Evolutionary conservation across 2,329 filamentous ascomycete species (phyloP), one percentile per base, ranked within the genome.

Genomic region (Exophiala bonariae): DNA sequence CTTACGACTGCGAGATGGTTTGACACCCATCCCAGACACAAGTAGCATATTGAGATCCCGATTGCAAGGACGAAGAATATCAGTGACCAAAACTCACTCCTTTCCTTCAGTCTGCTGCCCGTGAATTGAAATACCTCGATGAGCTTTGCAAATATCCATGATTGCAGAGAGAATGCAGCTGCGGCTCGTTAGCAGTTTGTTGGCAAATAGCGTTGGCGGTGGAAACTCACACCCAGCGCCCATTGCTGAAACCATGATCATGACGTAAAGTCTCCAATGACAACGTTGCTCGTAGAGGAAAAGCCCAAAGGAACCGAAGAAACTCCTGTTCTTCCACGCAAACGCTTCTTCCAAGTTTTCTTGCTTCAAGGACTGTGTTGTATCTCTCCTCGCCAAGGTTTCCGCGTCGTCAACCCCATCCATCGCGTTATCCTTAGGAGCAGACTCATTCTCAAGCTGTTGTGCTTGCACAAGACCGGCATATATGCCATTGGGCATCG

Each of bases 401-500:
- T 41, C 34, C 57, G 33, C 60, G 10, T 17, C 19, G 11, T 31
- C 38, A 14, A 17, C 47, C 10, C 39, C 46, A n/a, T 57, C 40
- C 6, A 9, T 28, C 20, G 33, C 43, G 8, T 22, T 31, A 3
- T 13, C 22, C 4, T 41, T 33, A 14, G 73, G 74, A 56, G 72
- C 73, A 32, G 77, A 61, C 10, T 60, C 56, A 19, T 54, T 49
- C 26, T 57, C 55, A 7, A 64, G 23, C 36, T 51, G 56, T 32
- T 59, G 57, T 14, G 56, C 58, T 16, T 47, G 46, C 3, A 57
- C 52, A 17, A 58, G 45, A 17, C 53, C 47, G 2, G 63, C 77
- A 59, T 92, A 92, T 14, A 86, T 74, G 1, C 86, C 74, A 26
- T 70, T 72, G 3, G 81, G 73, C 30, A 76, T 67, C 3, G 73